Evolutionary conservation across 768 basidiomycete genomes (phyloP).

Genomic region (Coprinopsis sp.): DNA sequence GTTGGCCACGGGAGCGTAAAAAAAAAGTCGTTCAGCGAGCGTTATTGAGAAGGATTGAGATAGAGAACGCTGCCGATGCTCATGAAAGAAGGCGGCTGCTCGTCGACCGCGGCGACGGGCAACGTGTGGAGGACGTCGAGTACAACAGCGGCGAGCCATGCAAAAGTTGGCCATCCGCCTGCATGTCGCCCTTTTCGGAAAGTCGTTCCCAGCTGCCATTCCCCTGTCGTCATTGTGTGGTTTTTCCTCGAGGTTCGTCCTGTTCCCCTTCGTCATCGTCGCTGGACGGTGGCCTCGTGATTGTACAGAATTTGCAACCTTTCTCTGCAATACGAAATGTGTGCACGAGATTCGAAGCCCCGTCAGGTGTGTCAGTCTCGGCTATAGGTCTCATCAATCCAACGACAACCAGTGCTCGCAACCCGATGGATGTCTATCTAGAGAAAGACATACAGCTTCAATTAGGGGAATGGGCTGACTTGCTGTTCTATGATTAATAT

Average conservation of each 20-base stretch:
- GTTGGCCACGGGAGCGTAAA: slow-evolving; percentile 10
- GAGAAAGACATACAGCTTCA: no score
- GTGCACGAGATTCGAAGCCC: no score
- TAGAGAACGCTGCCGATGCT: slow-evolving; percentile 16
- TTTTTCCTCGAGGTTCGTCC: no score
- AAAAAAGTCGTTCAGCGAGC: slow-evolving; percentile 14
- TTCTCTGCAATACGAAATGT: neutral
- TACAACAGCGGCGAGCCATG: slow-evolving; percentile 8
- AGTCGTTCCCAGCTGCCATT: neutral
- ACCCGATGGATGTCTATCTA: no score
- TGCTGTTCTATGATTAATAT: neutral
- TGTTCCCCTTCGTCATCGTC: neutral
- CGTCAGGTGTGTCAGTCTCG: no score
- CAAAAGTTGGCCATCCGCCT: neutral
- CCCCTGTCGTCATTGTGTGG: no score
- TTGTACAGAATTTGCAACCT: no score
- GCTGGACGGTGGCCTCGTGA: no score
- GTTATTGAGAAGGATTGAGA: slow-evolving; percentile 14
- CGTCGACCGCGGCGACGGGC: slow-evolving; percentile 30
- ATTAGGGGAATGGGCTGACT: no score
- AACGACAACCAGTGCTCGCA: no score
- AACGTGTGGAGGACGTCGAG: slow-evolving; percentile 12
- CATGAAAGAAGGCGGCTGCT: slow-evolving; percentile 20
- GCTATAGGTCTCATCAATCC: no score
- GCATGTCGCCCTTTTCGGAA: slow-evolving; percentile 2